Evolutionary conservation across 208 protist species (phyloP).

Genomic region (Crithidia brevicula): DNA sequence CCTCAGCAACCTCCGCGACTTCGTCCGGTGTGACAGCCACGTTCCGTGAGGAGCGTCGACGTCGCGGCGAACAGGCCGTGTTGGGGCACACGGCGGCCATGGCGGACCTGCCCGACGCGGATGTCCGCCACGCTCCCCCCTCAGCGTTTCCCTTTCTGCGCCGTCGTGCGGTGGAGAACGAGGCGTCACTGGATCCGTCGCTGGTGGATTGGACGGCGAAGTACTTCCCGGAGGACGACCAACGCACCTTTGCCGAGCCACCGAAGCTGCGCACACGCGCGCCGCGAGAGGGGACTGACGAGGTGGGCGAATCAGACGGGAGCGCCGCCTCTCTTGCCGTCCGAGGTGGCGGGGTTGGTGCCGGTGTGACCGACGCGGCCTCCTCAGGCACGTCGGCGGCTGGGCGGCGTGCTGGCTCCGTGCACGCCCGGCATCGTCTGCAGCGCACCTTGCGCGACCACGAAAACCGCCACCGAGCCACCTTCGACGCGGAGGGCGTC

Average conservation of each 20-base stretch:
- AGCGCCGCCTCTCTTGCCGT: too few species aligned
- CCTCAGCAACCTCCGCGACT: neutral
- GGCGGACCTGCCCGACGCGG: constrained; percentile 44
- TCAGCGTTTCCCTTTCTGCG: constrained; percentile 89
- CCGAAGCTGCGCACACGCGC: constrained; percentile 53
- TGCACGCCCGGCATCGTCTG: constrained; percentile 68
- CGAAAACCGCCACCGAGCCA: constrained; percentile 76
- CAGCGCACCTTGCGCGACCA: constrained; percentile 70
- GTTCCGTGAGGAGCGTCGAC: constrained; percentile 49
- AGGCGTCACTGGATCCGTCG: constrained; percentile 78
- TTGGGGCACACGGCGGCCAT: constrained; percentile 68
- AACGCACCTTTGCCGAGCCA: constrained; percentile 65
- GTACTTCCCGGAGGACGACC: constrained; percentile 85
- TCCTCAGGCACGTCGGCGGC: neutral
- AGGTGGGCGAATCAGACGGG: neutral
- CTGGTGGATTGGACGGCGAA: constrained; percentile 92
- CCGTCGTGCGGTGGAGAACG: constrained; percentile 74
- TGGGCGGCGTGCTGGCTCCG: constrained; percentile 2
- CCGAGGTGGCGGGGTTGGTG: too few species aligned
- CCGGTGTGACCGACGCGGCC: neutral
- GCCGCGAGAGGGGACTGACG: neutral
- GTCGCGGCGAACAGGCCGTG: constrained; percentile 49
- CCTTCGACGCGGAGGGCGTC: constrained; percentile 88
- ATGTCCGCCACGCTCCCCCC: constrained; percentile 26
- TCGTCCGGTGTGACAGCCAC: constrained; percentile 15